phyloP scores from a whole-genome alignment of 106 monocot genomes.

The Allium cepa region DNA sequence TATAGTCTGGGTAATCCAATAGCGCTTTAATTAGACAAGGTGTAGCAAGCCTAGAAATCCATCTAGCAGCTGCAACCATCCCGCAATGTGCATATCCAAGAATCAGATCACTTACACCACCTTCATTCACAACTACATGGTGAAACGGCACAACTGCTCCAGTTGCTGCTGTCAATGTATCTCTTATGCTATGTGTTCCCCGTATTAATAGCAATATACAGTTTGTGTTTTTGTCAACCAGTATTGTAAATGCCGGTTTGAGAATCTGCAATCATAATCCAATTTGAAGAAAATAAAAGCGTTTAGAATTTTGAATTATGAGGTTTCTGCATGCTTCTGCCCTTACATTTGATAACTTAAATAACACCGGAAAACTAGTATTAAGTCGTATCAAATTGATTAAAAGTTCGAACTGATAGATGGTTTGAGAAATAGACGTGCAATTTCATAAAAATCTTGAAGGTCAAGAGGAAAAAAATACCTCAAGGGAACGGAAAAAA shows the following conservation, averaged over 20 bases:
- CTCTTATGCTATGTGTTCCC: slow-evolving; percentile 96
- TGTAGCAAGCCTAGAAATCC: slow-evolving; percentile 89
- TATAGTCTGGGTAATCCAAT: slow-evolving; percentile 59
- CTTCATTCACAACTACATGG: slow-evolving; percentile 76
- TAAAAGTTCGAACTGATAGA: too few species aligned
- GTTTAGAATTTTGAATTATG: too few species aligned
- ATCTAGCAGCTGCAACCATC: slow-evolving; percentile 97
- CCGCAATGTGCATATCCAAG: slow-evolving; percentile 97
- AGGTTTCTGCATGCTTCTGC: too few species aligned
- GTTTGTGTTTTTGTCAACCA: slow-evolving; percentile 57
- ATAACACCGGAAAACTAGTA: too few species aligned
- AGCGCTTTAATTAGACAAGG: slow-evolving; percentile 77
- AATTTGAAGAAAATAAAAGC: not conserved
- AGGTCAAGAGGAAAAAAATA: too few species aligned
- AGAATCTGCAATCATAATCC: slow-evolving; percentile 51
- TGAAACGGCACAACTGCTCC: slow-evolving; percentile 94
- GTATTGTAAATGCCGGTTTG: slow-evolving; percentile 92
- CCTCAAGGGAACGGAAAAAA: not conserved
- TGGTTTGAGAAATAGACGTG: too few species aligned
- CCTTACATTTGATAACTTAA: too few species aligned
- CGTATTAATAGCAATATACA: slow-evolving; percentile 79
- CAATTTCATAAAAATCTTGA: too few species aligned
- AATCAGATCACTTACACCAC: slow-evolving; percentile 79
- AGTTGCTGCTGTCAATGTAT: slow-evolving; percentile 91
- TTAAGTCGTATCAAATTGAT: too few species aligned